Evolutionary conservation across 140 eudicot genomes (phyloP).

Genomic region (Ambrosia hybrid): DNA sequence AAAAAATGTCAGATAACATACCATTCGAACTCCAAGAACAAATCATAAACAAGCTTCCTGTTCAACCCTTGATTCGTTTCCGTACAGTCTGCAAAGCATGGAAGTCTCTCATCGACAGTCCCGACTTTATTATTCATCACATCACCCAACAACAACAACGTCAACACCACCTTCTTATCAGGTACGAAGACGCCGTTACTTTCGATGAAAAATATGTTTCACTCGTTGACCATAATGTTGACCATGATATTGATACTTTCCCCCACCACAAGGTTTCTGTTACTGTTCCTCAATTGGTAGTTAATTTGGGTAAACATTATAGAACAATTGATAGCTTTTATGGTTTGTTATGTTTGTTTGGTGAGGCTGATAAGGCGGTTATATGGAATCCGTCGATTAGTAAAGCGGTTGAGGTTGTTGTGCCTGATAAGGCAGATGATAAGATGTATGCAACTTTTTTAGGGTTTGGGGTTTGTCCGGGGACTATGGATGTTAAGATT

Average conservation of each 20-base stretch:
- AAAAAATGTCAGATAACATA: background rate
- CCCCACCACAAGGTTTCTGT: background rate
- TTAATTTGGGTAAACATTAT: too few relatives aligned
- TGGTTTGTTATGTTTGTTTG: too few relatives aligned
- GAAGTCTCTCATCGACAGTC: background rate
- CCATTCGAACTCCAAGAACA: background rate
- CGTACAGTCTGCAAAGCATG: slow-evolving; percentile 2
- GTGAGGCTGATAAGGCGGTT: too few relatives aligned
- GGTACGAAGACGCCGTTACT: background rate
- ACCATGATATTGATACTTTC: background rate
- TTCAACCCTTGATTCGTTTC: background rate
- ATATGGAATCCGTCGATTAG: too few relatives aligned
- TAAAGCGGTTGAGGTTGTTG: too few relatives aligned
- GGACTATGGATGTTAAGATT: too few relatives aligned
- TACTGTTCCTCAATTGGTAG: background rate
- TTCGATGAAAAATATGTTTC: background rate
- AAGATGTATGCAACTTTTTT: too few relatives aligned
- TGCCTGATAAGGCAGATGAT: too few relatives aligned
- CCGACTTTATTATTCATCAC: background rate
- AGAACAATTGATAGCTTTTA: too few relatives aligned
- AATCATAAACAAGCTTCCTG: background rate
- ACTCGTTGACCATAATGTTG: background rate
- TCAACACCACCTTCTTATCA: background rate
- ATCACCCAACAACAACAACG: too few relatives aligned
- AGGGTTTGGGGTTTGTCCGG: too few relatives aligned